Conservation (phyloP, 139 green algal species). For the Bryopsis sp. region DNA sequence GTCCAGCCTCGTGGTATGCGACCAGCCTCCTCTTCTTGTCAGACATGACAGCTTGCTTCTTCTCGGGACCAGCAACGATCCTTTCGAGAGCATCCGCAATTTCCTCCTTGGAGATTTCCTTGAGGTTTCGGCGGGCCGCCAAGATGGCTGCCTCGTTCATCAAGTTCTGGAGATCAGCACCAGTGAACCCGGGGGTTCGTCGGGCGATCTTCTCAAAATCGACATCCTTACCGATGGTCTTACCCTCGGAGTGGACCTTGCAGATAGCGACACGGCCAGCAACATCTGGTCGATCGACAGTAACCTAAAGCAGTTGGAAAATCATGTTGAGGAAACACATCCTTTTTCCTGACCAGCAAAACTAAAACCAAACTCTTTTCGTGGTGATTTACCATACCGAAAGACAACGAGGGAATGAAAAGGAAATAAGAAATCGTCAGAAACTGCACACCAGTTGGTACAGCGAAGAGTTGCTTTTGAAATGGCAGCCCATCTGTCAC, state of each 20-base stretch:
- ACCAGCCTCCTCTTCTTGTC: slow-evolving; percentile 95
- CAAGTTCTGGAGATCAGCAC: slow-evolving; percentile 97
- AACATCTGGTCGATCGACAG: slow-evolving; percentile 86
- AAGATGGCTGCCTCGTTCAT: slow-evolving; percentile 99
- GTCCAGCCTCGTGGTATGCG: slow-evolving; percentile 93
- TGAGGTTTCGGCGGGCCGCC: slow-evolving; percentile 85
- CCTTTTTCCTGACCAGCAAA: too few relatives aligned
- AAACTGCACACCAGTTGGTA: too few relatives aligned
- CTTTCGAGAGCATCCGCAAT: slow-evolving; percentile 96
- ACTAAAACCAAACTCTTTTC: too few relatives aligned
- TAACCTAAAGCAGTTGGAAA: too few relatives aligned
- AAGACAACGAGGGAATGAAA: too few relatives aligned
- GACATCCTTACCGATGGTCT: slow-evolving; percentile 90
- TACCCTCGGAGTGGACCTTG: slow-evolving; percentile 90
- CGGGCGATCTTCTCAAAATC: slow-evolving; percentile 90
- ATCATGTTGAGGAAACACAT: too few relatives aligned
- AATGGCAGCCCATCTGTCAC: too few relatives aligned
- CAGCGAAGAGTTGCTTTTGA: too few relatives aligned
- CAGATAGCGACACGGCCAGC: slow-evolving; percentile 86
- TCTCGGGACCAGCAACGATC: slow-evolving; percentile 97
- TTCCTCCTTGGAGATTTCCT: slow-evolving; percentile 99
- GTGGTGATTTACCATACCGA: too few relatives aligned
- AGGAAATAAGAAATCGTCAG: too few relatives aligned
- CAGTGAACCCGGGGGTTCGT: slow-evolving; percentile 89
- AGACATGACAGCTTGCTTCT: slow-evolving; percentile 91